Base-by-base conservation (phyloP, 1,284 basidiomycete genomes). In the Chalciporus sp. region DNA sequence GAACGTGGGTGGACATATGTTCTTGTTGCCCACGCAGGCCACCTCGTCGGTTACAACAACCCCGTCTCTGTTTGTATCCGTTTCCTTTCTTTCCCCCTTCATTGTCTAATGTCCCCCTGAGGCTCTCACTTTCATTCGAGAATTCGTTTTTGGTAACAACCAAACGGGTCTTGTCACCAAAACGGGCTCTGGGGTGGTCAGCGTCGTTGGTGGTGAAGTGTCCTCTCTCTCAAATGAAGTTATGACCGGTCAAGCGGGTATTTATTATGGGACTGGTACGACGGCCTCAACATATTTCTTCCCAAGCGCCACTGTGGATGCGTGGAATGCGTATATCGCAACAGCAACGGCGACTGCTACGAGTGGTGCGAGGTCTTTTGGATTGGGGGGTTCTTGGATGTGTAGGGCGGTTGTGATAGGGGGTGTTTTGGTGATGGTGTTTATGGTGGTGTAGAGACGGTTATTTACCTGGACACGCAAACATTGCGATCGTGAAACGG, bases 1-100 rank as follows among this genome's bases (percentile, higher is more conserved):
- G 87, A 90, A 66, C 78, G 86, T 39, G 80, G 79, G 43, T 84
- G 84, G 79, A 83, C 80, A 12, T 90, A 86, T 58, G 79, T 77
- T 7, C 74, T 90, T 14, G 77, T 86, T 61, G 70, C 77, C 37
- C 72, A 73, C 45, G 77, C 85, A 0, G 84, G 85, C 5, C 85
- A 88, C 64, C 69, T 86, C 9, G 74, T 88, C 2, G 75, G 80
- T 0, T 59, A 71, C 17, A 70, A 65, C 43, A 72, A 76, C n/a
- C 86, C 86, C 1, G 66, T 62, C 52, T 74, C 79, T 20, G 86
- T 87, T 65, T 49, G 82, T 61, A 9, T 33, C 35, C 8, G 40
- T 27, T 10, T 40, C 27, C 27, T 20, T 0, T 14, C 4, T 0
- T 2, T 4, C 6, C 3, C 16, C 28, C 12, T 31, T 14, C 20